Base-by-base conservation (phyloP, 148 eudicot species). In the Camellia sinensis region DNA sequence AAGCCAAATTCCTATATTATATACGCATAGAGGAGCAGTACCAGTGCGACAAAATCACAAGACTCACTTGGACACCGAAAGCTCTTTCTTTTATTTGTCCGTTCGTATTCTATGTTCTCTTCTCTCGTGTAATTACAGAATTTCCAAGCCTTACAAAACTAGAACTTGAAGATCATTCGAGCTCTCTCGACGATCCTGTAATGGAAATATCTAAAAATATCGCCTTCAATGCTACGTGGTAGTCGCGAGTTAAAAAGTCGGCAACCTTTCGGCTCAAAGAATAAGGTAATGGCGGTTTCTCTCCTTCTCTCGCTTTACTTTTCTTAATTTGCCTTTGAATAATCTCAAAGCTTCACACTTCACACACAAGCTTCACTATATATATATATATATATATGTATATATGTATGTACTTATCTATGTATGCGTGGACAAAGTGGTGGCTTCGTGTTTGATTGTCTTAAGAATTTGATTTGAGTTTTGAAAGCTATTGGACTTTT, bases 181-280 rank as follows among this genome's bases (percentile, higher is more conserved):
- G 78, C 44, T 74, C 46, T 18, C 50, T 6, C 13, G 53, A 44
- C 53, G 81, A 70, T 81, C 73, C 71, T 54, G 69, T 65, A 61
- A 79, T 75, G 86, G 82, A 86, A 86, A 29, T 82, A 80, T 81
- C 73, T 81, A 78, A 45, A 52, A 45, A 52, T 79, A 73, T 86
- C 57, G 77, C 79, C 85, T 73, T 86, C 76, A 72, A 73, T 60
- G 82, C 83, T 82, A 76, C 59, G 76, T 81, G 75, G 62, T 76
- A 75, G 67, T 70, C 7, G 40, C 67, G 44, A 21, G 50, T n/a
- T 10, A 68, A 62, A 70, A 84, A 80, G 78, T 74, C 77, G 78
- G 68, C 83, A 80, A 41, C 82, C 75, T 78, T 82, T 82, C 73
- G 60, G 74, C 65, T 15, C 43, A 63, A 71, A 64, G 11, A 29